Base-by-base conservation (phyloP, 1,139 yeast species). In the Suhomyces bokatorum region DNA sequence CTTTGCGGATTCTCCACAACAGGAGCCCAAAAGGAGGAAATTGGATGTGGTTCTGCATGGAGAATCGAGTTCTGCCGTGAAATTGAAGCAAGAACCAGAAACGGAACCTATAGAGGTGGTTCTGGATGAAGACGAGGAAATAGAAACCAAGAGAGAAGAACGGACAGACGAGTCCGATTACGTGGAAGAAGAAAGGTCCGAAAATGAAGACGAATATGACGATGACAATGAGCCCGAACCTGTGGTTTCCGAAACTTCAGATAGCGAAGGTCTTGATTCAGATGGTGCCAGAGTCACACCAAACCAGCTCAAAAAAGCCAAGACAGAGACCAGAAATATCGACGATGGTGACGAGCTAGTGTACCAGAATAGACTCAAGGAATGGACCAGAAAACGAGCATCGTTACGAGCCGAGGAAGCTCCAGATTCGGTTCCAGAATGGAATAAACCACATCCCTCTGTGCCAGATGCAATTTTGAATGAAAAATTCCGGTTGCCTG, bases 291-390 rank as follows among this genome's bases (percentile, higher is more conserved):
- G 35, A 29, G 27, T 32, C 6, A 39, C 16, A 9, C 41, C 44
- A 10, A 17, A 28, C 28, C 20, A 20, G 20, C 39, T 34, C 13
- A 28, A 35, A 37, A 8, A 34, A 14, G 45, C 36, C 29, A 22
- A 31, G 22, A 29, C 28, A 44, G 48, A 22, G 50, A 51, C 28
- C 12, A 54, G 77, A 40, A 79, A 80, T 48, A 58, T 75, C 9
- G 97, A 90, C 60, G 97, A 90, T 61, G 97, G 97, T 2, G 83
- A 87, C 58, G 95, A 86, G 51, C 45, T 52, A 1, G 62, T 70
- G 22, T 90, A 85, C 59, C 83, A 81, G 51, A 62, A 66, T 26
- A 66, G 98, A 45, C 62, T 89, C 5, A 60, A 63, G 4, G 59
- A 63, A 6, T 91, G 97, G 97, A 60, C 70, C 0, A 55, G 60